Conservation (phyloP, 1,139 yeast genomes). For the Sugiyamaella grinbergsii region DNA sequence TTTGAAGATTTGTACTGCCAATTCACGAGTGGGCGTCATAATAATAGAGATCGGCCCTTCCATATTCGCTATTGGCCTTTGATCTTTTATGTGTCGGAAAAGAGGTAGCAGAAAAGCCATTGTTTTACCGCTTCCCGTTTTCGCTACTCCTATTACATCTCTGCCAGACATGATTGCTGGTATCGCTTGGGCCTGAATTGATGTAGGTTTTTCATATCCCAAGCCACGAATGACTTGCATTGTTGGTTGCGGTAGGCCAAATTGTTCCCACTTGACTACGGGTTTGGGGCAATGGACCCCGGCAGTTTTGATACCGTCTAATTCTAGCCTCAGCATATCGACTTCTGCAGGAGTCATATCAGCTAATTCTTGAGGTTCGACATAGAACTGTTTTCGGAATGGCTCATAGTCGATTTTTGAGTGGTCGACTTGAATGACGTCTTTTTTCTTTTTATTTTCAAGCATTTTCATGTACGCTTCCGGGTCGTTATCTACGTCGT, state of each 20-base stretch:
- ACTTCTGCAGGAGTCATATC: constrained; percentile 55
- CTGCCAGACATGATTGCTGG: constrained; percentile 90
- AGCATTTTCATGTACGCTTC: constrained; percentile 39
- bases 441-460: constrained; percentile 48
- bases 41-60: constrained; percentile 83
- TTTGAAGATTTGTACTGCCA: constrained; percentile 79
- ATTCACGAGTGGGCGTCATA: constrained; percentile 90
- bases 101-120: constrained; percentile 83
- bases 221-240: constrained; percentile 56
- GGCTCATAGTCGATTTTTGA: constrained; percentile 51
- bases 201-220: constrained; percentile 66
- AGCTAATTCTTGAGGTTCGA: constrained; percentile 60
- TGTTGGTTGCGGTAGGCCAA: constrained; percentile 69
- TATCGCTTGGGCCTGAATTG: constrained; percentile 88
- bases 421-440: constrained; percentile 51
- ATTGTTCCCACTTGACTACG: constrained; percentile 73
- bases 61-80: constrained; percentile 53
- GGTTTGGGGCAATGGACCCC: constrained; percentile 69
- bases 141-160: constrained; percentile 92
- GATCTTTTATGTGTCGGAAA: constrained; percentile 78
- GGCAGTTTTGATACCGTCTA: constrained; percentile 65
- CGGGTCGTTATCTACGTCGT: constrained; percentile 35
- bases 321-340: constrained; percentile 52
- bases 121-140: constrained; percentile 97
- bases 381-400: constrained; percentile 65